These are phyloP conservation scores for Podila epigama DNA, from an alignment of 192 early-diverging fungal genomes.

Conservation along the genomic window DNA sequence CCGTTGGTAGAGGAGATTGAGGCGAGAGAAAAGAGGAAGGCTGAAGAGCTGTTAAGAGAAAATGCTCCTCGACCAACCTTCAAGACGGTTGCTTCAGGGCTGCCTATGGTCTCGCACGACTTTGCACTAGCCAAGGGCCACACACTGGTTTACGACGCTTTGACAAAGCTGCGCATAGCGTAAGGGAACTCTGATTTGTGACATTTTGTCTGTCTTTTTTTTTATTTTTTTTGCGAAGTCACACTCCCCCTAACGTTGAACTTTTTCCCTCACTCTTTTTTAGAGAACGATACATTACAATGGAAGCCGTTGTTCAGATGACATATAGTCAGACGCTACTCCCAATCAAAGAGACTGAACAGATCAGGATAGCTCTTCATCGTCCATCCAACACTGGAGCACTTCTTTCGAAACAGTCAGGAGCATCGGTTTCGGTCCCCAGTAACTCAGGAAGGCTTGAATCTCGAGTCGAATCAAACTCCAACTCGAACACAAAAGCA, in stretches of 20 bases:
- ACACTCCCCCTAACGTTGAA: background rate
- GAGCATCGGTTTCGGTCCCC: background rate
- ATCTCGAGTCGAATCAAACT: background rate
- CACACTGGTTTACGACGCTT: conserved; percentile 7
- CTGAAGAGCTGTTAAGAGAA: background rate
- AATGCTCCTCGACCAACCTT: conserved; percentile 10
- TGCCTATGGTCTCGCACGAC: background rate
- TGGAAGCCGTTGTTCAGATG: background rate
- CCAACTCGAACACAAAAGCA: background rate
- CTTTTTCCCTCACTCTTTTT: background rate
- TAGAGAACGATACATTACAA: background rate
- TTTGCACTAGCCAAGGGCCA: background rate
- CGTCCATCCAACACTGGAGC: background rate
- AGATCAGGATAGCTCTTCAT: background rate
- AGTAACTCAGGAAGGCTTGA: background rate
- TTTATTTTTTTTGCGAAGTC: background rate
- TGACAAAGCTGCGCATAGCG: conserved; percentile 23
- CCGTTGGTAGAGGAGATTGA: conserved; percentile 5
- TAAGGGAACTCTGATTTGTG: background rate
- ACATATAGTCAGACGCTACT: background rate
- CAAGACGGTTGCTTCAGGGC: background rate
- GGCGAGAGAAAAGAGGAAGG: conserved; percentile 5
- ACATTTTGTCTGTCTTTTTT: background rate
- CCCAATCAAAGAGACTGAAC: background rate
- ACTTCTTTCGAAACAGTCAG: background rate